phyloP scores from a whole-genome alignment of 2,329 filamentous ascomycete species.

The Hypoxylon sp. region DNA sequence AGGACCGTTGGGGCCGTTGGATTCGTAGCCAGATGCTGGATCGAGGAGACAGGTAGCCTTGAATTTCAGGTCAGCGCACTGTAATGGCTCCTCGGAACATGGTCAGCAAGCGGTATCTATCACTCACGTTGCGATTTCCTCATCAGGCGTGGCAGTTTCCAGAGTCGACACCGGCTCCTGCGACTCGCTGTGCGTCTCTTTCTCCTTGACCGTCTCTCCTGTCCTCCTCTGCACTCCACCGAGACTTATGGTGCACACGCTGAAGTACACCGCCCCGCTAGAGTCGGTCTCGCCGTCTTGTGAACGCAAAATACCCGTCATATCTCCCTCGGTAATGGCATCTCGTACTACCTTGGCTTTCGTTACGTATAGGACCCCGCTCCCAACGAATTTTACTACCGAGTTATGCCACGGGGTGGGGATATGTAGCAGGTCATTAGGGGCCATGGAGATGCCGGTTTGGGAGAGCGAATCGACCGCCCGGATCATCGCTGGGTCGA shows the following conservation, averaged over 20 bases:
- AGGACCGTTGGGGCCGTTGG: constrained; percentile 5
- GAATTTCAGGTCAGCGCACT: constrained; percentile 9
- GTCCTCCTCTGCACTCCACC: background rate
- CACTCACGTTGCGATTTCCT: constrained; percentile 18
- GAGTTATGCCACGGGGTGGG: constrained; percentile 60
- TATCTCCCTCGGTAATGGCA: constrained; percentile 27
- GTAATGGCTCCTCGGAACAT: background rate
- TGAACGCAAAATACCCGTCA: constrained; percentile 27
- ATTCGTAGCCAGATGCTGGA: constrained; percentile 5
- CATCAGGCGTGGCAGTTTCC: constrained; percentile 5
- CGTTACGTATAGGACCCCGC: constrained; percentile 33
- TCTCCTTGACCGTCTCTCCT: background rate
- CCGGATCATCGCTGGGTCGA: constrained; percentile 50
- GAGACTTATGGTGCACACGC: background rate
- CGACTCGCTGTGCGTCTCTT: background rate
- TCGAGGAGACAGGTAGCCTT: constrained; percentile 22
- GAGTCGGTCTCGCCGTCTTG: constrained; percentile 5
- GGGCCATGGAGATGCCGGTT: constrained; percentile 18
- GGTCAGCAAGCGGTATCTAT: background rate
- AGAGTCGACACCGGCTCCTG: background rate
- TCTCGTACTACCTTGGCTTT: constrained; percentile 41
- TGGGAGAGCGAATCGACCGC: constrained; percentile 41
- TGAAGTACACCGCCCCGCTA: constrained; percentile 21
- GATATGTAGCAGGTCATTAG: constrained; percentile 49
- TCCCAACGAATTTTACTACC: constrained; percentile 47